Conservation (phyloP, 345 rosid species). For the Pugionium cornutum region DNA sequence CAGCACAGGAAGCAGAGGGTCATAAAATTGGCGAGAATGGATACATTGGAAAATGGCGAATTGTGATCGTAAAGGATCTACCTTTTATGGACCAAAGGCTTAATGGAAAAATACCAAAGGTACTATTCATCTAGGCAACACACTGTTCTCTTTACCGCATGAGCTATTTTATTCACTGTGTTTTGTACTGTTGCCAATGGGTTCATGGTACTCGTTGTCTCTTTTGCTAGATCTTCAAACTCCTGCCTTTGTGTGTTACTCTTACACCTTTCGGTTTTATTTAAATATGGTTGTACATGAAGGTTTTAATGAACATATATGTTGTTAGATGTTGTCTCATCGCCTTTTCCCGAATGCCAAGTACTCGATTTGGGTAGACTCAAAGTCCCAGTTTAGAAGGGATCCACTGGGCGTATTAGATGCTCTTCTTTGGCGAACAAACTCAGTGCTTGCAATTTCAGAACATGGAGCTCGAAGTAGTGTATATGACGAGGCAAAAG, state of each 20-base stretch:
- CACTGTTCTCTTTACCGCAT: neutral
- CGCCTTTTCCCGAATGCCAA: constrained; percentile 79
- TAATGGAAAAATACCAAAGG: constrained; percentile 99
- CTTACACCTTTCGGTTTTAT: neutral
- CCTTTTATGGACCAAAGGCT: constrained; percentile 90
- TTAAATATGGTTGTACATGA: constrained; percentile 4
- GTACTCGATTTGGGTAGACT: constrained; percentile 95
- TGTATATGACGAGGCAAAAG: constrained; percentile 91
- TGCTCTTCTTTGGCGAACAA: constrained; percentile 89
- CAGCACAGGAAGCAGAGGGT: constrained; percentile 67
- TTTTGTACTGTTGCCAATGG: neutral
- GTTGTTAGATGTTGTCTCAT: constrained; percentile 81
- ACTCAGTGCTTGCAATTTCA: constrained; percentile 84
- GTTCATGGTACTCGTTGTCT: neutral
- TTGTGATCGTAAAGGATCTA: constrained; percentile 74
- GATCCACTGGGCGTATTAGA: constrained; percentile 90
- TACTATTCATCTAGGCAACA: constrained; percentile 28
- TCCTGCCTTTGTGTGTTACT: neutral
- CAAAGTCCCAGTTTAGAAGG: constrained; percentile 94
- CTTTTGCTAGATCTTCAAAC: neutral
- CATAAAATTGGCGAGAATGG: constrained; percentile 54
- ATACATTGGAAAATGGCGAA: constrained; percentile 81
- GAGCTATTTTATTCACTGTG: neutral
- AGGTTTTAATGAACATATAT: constrained; percentile 20
- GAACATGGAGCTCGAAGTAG: constrained; percentile 97